Evolutionary conservation across 2,329 filamentous ascomycete species (phyloP), one percentile per base, ranked within the genome.

Genomic region (Dactylellina leptospora): DNA sequence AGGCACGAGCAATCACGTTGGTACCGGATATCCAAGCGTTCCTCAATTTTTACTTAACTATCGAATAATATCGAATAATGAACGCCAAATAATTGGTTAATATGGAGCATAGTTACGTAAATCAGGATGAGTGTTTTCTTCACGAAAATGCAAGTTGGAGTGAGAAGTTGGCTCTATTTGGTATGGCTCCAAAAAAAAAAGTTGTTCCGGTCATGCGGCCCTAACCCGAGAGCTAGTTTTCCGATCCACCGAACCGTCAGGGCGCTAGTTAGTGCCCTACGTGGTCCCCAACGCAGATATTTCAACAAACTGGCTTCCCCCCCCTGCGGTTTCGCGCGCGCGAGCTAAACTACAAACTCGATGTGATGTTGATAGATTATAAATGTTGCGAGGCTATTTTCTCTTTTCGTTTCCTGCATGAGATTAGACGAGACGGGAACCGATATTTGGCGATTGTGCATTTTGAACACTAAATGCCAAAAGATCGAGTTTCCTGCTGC

Each of bases 181-280:
- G 47, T 51, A 33, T 27, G n/a, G n/a, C n/a, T n/a, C n/a, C n/a
- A n/a, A n/a, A n/a, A n/a, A n/a, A n/a, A n/a, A n/a, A 51, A 66
- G 61, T 58, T 50, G 42, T 55, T 66, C 61, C 61, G 61, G 51
- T 66, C 51, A 58, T 66, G 61, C 61, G 61, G 61, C 51, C 50
- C 51, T 44, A 66, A 66, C n/a, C 36, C 22, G 51, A 13, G 13
- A 40, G 28, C n/a, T 18, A 18, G n/a, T 25, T 55, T 66, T 66
- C 61, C 61, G 61, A 40, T 66, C 61, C 61, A 66, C 61, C 61
- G 61, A 66, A 33, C 61, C 61, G 61, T 66, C 47, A 27, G 23
- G 51, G 61, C 61, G 61, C 61, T 58, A 58, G 58, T 18, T 42
- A 44, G 16, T 2, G 25, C 40, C 30, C 22, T 20, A 56, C 60